phyloP scores from a whole-genome alignment of 805 yeast genomes.

The Starmerella floricola region DNA sequence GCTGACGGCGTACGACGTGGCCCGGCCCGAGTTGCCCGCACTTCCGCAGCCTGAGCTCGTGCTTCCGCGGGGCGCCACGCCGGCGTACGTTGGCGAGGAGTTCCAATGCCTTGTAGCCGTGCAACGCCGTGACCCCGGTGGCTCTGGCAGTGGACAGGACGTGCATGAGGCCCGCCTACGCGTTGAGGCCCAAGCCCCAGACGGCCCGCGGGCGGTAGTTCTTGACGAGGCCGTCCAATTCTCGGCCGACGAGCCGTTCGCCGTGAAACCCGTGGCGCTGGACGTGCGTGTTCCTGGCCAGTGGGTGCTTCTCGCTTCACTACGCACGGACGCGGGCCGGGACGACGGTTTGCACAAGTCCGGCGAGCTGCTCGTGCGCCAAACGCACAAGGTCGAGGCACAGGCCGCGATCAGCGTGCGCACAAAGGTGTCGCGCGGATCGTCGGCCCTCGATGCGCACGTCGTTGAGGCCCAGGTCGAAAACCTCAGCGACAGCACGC shows the following conservation, averaged over 20 bases:
- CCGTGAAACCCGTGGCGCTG: conserved; percentile 5
- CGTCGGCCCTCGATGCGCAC: conserved; percentile 9
- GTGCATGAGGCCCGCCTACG: background rate
- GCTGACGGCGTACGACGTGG: conserved; percentile 15
- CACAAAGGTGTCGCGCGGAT: conserved; percentile 22
- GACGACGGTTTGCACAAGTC: no score
- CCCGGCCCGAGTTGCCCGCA: conserved; percentile 17
- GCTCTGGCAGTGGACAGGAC: conserved; percentile 1
- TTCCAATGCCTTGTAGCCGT: conserved; percentile 23
- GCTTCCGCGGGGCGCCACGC: conserved; percentile 24
- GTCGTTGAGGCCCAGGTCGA: conserved; percentile 29
- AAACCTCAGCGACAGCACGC: conserved; percentile 24
- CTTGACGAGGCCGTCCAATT: background rate
- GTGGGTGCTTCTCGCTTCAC: conserved; percentile 22
- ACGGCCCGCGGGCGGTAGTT: background rate
- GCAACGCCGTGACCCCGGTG: conserved; percentile 1
- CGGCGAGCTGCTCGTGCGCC: conserved; percentile 19
- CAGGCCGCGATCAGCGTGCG: conserved; percentile 27
- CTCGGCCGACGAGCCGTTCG: background rate
- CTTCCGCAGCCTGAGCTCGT: conserved; percentile 17
- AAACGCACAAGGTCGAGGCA: conserved; percentile 26
- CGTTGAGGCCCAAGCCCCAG: conserved; percentile 8
- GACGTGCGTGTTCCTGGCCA: conserved; percentile 25
- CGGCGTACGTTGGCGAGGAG: conserved; percentile 28
- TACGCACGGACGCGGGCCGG: conserved; percentile 18